Percentiles rank a stretch among this genome's conserved stretches.
Conservation (phyloP, 2,329 filamentous ascomycete species). For the Aspergillus pseudonomiae region DNA sequence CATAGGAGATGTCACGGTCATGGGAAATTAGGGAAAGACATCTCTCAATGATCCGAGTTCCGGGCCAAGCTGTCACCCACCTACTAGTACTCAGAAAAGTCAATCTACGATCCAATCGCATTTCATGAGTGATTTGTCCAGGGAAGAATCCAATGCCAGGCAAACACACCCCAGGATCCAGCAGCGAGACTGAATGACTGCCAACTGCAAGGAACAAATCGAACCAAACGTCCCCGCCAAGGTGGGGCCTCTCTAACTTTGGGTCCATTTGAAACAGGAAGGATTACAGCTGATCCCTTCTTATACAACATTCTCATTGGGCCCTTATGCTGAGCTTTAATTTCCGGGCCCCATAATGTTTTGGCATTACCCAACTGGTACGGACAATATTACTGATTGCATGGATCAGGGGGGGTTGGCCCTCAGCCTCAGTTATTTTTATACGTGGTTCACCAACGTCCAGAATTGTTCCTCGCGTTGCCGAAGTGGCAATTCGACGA, state of each 20-base stretch:
- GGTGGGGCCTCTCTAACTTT: background rate
- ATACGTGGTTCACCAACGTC: background rate
- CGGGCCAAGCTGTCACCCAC: background rate
- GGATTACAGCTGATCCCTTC: background rate
- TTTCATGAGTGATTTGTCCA: background rate
- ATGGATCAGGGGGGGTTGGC: background rate
- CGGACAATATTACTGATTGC: background rate
- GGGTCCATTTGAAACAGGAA: background rate
- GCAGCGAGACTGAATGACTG: background rate
- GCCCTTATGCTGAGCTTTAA: background rate
- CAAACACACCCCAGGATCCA: background rate
- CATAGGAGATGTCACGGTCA: background rate
- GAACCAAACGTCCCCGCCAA: background rate
- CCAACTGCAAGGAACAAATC: background rate
- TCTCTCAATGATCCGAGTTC: background rate
- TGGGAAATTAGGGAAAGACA: background rate
- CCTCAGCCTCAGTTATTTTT: constrained; percentile 3
- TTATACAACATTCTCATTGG: background rate
- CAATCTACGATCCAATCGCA: background rate
- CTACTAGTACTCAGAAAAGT: too few species aligned
- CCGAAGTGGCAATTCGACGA: background rate
- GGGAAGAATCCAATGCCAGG: background rate
- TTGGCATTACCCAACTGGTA: background rate
- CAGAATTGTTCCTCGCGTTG: background rate
- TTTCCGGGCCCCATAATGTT: constrained; percentile 1